phyloP scores from a whole-genome alignment of 179 eudicot species.

The Heliamphora pulchella region DNA sequence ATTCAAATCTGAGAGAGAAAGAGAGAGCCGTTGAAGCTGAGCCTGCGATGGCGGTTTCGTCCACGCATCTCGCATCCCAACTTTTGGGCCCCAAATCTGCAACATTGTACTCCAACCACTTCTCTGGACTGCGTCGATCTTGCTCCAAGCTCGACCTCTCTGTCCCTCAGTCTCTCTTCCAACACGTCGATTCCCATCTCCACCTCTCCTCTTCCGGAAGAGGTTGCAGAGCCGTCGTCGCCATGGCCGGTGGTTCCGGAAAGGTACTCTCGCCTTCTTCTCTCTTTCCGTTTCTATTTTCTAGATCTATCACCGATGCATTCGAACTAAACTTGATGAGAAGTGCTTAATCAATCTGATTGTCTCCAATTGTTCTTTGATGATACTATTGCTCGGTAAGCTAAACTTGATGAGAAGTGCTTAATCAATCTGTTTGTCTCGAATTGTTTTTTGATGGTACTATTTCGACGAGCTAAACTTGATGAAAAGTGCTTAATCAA shows the following conservation, averaged over 20 bases:
- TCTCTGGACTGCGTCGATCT: conserved; percentile 42
- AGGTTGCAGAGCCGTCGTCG: conserved; percentile 29
- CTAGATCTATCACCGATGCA: no score
- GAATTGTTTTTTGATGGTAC: no score
- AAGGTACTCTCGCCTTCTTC: conserved; percentile 36
- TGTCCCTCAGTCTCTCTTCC: conserved; percentile 35
- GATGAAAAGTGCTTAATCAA: no score
- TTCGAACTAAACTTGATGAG: no score
- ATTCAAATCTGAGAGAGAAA: no score
- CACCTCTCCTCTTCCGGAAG: conserved; percentile 18
- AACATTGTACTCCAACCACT: conserved; percentile 24
- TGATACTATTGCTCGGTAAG: no score
- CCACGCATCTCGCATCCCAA: conserved; percentile 46
- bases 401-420: no score
- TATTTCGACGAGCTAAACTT: no score
- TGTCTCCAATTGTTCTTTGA: no score
- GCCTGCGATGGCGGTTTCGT: conserved; percentile 47
- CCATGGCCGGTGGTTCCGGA: conserved; percentile 70
- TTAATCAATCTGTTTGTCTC: no score
- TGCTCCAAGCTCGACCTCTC: conserved; percentile 34
- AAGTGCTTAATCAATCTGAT: no score
- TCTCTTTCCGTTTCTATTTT: not conserved
- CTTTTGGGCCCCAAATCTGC: conserved; percentile 35
- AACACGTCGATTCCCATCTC: conserved; percentile 22
- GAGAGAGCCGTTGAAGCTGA: not conserved